Percentiles rank a stretch among this genome's conserved stretches.
phyloP scores from a whole-genome alignment of 2,329 filamentous ascomycete species.

The Aspergillus aculeatus region DNA sequence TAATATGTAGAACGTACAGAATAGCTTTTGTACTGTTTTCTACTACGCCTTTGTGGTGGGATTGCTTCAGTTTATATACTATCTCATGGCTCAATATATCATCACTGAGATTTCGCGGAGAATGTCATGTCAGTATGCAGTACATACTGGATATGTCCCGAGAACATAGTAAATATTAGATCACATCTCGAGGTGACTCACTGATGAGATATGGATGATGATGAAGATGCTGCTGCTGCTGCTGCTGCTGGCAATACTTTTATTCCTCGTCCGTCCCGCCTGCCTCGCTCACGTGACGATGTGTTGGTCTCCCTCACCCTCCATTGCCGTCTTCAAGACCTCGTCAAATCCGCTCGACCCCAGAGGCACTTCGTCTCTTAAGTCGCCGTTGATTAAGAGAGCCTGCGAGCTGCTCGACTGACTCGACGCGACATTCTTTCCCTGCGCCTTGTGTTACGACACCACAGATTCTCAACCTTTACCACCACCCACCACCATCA shows the following conservation, averaged over 20 bases:
- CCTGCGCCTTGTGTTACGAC: not conserved
- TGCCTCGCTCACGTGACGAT: constrained; percentile 3
- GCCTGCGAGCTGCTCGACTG: not conserved
- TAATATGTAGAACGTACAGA: too few species aligned
- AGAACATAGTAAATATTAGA: too few species aligned
- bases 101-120: too few species aligned
- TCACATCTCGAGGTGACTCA: too few species aligned
- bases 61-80: too few species aligned
- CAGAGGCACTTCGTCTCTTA: constrained; percentile 2
- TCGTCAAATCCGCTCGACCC: not conserved
- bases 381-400: not conserved
- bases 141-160: too few species aligned
- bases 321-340: constrained; percentile 1
- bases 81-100: too few species aligned
- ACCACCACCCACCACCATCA: constrained; percentile 24
- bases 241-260: not conserved
- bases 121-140: too few species aligned
- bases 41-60: too few species aligned
- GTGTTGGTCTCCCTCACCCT: constrained; percentile 1
- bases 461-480: constrained; percentile 1
- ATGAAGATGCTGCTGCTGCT: too few species aligned
- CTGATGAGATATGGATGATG: too few species aligned
- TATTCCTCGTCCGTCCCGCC: not conserved
- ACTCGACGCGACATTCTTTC: not conserved
- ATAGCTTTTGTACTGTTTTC: too few species aligned